Evolutionary conservation across 371 early-diverging fungal genomes (phyloP).

Genomic region (Apophysomyces ossiformis): DNA sequence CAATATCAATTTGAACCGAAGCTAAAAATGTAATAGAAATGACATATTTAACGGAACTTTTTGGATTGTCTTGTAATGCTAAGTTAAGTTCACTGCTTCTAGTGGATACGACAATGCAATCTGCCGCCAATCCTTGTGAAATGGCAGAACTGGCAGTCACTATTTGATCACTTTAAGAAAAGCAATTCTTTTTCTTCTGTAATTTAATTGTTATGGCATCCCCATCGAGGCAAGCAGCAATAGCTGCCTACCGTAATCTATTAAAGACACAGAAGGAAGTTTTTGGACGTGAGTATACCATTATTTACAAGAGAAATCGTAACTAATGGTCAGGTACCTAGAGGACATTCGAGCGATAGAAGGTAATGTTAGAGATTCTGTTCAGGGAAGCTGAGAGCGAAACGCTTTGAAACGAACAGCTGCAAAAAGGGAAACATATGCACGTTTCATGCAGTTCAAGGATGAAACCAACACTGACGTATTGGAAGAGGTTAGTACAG

Average conservation of each 20-base stretch:
- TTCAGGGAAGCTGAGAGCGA: neutral
- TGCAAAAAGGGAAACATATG: slow-evolving; percentile 48
- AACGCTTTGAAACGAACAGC: slow-evolving; percentile 19
- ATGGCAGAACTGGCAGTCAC: neutral
- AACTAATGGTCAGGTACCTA: slow-evolving; percentile 6
- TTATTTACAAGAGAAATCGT: neutral
- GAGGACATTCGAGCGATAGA: slow-evolving; percentile 41
- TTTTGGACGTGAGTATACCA: slow-evolving; percentile 35
- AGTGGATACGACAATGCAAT: too few relatives aligned
- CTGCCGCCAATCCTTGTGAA: neutral
- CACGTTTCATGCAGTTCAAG: slow-evolving; percentile 47
- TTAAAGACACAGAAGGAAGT: slow-evolving; percentile 48
- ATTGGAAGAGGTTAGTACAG: slow-evolving; percentile 43
- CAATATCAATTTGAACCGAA: too few relatives aligned
- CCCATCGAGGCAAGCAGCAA: slow-evolving; percentile 44
- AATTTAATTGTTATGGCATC: slow-evolving; percentile 15
- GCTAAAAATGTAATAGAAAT: too few relatives aligned
- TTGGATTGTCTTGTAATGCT: too few relatives aligned
- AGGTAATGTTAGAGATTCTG: slow-evolving; percentile 23
- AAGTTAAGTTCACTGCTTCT: too few relatives aligned
- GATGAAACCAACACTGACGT: slow-evolving; percentile 49
- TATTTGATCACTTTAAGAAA: too few relatives aligned
- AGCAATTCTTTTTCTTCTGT: neutral
- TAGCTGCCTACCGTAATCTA: slow-evolving; percentile 47
- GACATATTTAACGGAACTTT: too few relatives aligned